Evolutionary conservation across 2,329 filamentous ascomycete species (phyloP), one percentile per base, ranked within the genome.

Genomic region (Xylaria sp.): DNA sequence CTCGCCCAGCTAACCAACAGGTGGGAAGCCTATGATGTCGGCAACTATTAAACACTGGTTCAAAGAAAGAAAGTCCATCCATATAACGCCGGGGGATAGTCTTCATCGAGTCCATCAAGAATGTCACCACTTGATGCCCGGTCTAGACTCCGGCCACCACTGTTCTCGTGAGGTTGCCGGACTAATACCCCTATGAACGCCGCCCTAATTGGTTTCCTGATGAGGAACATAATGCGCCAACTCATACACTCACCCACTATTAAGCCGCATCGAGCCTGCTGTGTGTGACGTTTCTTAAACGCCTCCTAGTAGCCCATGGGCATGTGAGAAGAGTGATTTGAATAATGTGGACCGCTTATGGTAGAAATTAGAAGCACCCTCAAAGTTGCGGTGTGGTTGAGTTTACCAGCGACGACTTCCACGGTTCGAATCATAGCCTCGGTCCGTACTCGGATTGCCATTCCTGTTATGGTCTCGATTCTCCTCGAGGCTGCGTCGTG

Each of bases 401-500:
- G 11, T 35, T 58, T 65, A 69, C 69, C 69, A 72, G 47, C 68
- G 68, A 48, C 67, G 67, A 30, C 63, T 69, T 47, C 68, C 59
- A 47, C 65, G 67, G 52, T 61, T 67, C 42, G 63, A 60, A 30
- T 80, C 78, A 58, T 75, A 79, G 13, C 70, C 72, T 57, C 75
- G 72, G 35, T 78, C 71, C 16, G 65, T 61, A 13, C 67, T 72
- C 23, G 73, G 69, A 16, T 74, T 79, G 55, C 75, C 73, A 59
- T 75, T 74, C 19, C 71, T 70, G 34, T 74, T 72, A 2, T 73
- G 72, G 2, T 75, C 73, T 49, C 76, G 72, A 1, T 72, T 74
- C 62, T 86, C 84, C 65, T 87, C 84, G 6, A 86, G 71, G 65
- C 83, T 87, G 63, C 82, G 78, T 62, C 84, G 76, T 50, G 80